Evolutionary conservation across 331 rosid genomes (phyloP).

Genomic region (Phaseolus coccineus): DNA sequence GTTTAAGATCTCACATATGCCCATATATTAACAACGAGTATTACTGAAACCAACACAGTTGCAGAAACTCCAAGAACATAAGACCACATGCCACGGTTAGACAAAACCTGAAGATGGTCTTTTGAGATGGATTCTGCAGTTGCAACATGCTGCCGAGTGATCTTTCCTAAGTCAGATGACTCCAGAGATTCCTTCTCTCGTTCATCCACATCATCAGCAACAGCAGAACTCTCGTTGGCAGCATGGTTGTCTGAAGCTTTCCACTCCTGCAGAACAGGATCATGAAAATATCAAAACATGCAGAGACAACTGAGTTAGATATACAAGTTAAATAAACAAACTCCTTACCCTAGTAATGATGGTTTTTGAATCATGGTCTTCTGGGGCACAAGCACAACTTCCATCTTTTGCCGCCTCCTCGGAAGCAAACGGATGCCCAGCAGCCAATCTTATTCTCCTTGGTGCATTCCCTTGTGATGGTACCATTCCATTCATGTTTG

Average conservation of each 20-base stretch:
- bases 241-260: constrained; percentile 45
- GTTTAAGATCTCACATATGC: constrained; percentile 49
- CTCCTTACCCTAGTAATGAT: constrained; percentile 52
- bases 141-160: constrained; percentile 15
- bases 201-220: constrained; percentile 37
- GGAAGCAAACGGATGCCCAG: constrained; percentile 17
- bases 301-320: constrained; percentile 25
- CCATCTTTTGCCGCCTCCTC: not conserved
- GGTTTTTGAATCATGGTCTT: constrained; percentile 54
- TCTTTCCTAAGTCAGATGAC: constrained; percentile 1
- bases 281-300: constrained; percentile 44
- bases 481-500: constrained; percentile 13
- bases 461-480: constrained; percentile 63
- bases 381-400: constrained; percentile 24
- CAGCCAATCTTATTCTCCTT: constrained; percentile 63
- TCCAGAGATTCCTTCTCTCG: constrained; percentile 33
- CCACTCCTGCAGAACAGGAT: constrained; percentile 55
- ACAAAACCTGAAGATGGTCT: constrained; percentile 34
- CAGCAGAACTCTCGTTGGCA: not conserved
- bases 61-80: constrained; percentile 51
- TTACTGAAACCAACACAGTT: constrained; percentile 44
- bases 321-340: constrained; percentile 35
- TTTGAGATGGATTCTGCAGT: not conserved
- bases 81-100: constrained; percentile 46
- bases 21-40: constrained; percentile 53